These are phyloP conservation scores for Triticum dicoccoides DNA, from an alignment of 176 grass and related monocot species.

Conservation along the genomic window DNA sequence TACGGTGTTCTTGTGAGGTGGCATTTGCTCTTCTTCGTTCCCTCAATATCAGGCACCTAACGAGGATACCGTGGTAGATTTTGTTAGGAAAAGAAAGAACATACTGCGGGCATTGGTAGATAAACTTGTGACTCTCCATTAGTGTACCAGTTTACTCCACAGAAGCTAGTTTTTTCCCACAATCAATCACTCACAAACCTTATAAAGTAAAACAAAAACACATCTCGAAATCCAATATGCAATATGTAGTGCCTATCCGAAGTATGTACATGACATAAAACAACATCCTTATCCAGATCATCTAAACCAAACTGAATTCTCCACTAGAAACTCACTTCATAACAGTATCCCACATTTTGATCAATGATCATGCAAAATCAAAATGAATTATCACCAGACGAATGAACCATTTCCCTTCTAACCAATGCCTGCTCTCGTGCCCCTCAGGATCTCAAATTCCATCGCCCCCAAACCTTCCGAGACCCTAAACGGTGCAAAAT, in stretches of 20 bases:
- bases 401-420: neutral
- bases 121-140: too few species aligned
- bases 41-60: constrained; percentile 86
- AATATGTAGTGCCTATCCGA: too few species aligned
- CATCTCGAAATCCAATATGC: too few species aligned
- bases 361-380: neutral
- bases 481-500: neutral
- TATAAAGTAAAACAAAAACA: too few species aligned
- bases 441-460: neutral
- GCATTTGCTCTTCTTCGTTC: constrained; percentile 59
- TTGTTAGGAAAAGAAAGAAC: neutral
- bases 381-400: neutral
- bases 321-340: neutral
- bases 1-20: constrained; percentile 83
- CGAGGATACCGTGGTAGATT: neutral
- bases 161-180: too few species aligned
- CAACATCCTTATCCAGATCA: neutral
- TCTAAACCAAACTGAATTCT: neutral
- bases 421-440: neutral
- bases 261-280: too few species aligned
- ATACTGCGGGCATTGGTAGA: neutral
- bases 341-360: neutral
- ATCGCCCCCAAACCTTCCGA: neutral
- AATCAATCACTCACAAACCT: too few species aligned
- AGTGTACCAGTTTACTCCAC: too few species aligned